phyloP scores from a whole-genome alignment of 2,329 filamentous ascomycete genomes.

The Dothistroma septosporum region DNA sequence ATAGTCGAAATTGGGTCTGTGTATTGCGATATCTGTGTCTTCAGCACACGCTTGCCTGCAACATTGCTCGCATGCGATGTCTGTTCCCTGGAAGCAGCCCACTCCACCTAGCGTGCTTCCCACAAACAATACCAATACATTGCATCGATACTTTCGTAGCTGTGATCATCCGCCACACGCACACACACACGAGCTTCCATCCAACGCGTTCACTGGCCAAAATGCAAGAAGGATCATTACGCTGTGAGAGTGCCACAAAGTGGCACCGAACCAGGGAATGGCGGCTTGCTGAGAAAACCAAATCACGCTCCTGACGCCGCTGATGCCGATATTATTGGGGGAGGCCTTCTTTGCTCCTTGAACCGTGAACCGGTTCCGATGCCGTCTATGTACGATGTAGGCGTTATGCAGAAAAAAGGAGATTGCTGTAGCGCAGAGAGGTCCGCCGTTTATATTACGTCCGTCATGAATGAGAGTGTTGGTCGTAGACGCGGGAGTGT shows the following conservation, averaged over 20 bases:
- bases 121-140: constrained; percentile 23
- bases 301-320: constrained; percentile 15
- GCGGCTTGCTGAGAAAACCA: constrained; percentile 4
- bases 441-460: constrained; percentile 22
- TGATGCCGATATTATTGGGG: constrained; percentile 19
- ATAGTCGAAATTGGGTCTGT: not conserved
- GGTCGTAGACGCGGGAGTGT: constrained; percentile 16
- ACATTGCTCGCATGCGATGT: not conserved
- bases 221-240: constrained; percentile 16
- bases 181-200: constrained; percentile 10
- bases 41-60: constrained; percentile 2
- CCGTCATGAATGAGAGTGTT: constrained; percentile 22
- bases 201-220: constrained; percentile 21
- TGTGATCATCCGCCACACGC: constrained; percentile 1
- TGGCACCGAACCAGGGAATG: constrained; percentile 1
- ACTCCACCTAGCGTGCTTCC: constrained; percentile 7
- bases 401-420: constrained; percentile 17
- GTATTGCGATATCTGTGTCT: constrained; percentile 4
- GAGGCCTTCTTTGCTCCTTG: constrained; percentile 6
- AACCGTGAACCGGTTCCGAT: constrained; percentile 14
- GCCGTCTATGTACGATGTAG: constrained; percentile 26
- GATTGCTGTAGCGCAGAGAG: constrained; percentile 11
- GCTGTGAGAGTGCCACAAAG: constrained; percentile 3
- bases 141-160: constrained; percentile 6
- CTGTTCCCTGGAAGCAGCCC: constrained; percentile 3